These are phyloP conservation scores for Xylaria sp. DNA, from an alignment of 495 filamentous ascomycete genomes.

Conservation along the genomic window DNA sequence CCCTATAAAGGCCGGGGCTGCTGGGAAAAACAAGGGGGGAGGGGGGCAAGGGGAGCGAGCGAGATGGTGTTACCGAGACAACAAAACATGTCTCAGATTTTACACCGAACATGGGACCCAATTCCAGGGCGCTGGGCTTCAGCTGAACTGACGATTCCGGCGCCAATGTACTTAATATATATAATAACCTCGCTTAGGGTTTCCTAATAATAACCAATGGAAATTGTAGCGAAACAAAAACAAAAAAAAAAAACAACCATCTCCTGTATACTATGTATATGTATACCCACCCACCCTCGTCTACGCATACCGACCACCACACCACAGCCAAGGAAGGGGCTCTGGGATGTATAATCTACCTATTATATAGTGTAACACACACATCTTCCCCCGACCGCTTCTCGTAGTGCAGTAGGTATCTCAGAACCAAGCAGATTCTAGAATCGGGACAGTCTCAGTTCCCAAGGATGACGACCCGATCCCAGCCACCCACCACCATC, in stretches of 20 bases:
- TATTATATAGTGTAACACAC: no score
- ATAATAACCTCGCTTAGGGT: background rate
- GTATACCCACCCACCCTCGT: no score
- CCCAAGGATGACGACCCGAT: background rate
- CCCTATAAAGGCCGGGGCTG: background rate
- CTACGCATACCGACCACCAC: no score
- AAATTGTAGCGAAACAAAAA: background rate
- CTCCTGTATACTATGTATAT: no score
- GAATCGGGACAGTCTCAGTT: background rate
- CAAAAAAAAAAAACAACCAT: no score
- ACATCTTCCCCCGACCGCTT: no score
- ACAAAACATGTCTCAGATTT: slow-evolving; percentile 5
- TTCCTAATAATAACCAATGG: background rate
- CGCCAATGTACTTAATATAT: background rate
- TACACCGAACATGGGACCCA: background rate
- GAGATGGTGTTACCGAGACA: slow-evolving; percentile 2
- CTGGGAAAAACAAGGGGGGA: background rate
- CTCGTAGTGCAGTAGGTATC: no score
- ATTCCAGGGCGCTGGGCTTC: background rate
- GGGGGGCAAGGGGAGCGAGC: no score
- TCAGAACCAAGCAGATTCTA: background rate
- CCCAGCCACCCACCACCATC: no score
- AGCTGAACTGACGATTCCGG: no score
- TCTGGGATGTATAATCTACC: no score
- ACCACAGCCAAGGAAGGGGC: no score